Conservation (phyloP, 495 filamentous ascomycete genomes). For the Evernia prunastri region DNA sequence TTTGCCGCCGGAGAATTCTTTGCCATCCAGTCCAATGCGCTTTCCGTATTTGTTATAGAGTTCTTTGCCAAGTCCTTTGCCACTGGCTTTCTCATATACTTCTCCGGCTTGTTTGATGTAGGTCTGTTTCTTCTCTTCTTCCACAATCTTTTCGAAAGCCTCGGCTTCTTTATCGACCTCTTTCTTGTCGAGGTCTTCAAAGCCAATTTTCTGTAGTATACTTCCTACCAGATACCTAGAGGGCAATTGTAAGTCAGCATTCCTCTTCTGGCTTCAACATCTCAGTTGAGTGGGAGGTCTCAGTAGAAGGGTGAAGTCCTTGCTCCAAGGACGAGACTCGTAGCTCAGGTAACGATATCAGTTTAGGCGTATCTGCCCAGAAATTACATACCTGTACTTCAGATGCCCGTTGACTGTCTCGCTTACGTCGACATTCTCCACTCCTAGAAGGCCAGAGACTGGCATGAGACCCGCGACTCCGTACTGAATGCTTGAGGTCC, state of each 20-base stretch:
- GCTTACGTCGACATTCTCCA: conserved; percentile 73
- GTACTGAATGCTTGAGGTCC: conserved; percentile 66
- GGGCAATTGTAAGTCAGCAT: conserved; percentile 23
- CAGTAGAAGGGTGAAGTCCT: background rate
- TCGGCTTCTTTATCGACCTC: conserved; percentile 55
- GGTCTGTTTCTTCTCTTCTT: conserved; percentile 45
- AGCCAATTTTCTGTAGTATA: conserved; percentile 61
- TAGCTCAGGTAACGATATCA: background rate
- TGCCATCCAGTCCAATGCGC: conserved; percentile 19
- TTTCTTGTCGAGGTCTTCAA: conserved; percentile 52
- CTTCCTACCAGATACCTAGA: conserved; percentile 64
- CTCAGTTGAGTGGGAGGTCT: background rate
- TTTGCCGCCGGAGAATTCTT: conserved; percentile 24
- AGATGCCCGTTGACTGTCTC: conserved; percentile 66
- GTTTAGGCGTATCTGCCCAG: no score
- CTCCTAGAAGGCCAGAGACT: conserved; percentile 56
- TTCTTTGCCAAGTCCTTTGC: conserved; percentile 36
- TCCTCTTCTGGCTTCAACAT: background rate
- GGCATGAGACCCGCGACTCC: conserved; percentile 70
- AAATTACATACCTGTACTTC: conserved; percentile 1
- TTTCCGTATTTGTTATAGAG: conserved; percentile 30
- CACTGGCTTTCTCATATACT: conserved; percentile 2
- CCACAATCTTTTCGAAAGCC: conserved; percentile 49
- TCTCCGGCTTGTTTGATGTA: conserved; percentile 38
- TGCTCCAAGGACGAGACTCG: background rate